Evolutionary conservation across 2,329 filamentous ascomycete species (phyloP).

Genomic region (Pseudogymnoascus verrucosus): DNA sequence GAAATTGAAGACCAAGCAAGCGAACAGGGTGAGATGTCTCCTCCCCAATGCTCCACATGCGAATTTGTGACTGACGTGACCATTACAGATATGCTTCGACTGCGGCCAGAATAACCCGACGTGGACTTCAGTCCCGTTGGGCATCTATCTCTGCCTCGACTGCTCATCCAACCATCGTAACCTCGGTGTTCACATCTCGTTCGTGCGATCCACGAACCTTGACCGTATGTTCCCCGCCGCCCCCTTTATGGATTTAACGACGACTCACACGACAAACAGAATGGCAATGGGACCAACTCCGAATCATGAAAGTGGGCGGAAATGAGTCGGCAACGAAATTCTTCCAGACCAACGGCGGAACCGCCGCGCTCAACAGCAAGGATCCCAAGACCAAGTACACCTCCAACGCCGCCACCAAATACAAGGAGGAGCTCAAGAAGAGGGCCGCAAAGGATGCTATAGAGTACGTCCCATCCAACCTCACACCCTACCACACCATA

Average conservation of each 20-base stretch:
- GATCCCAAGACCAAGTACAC: conserved; percentile 96
- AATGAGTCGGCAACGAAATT: conserved; percentile 98
- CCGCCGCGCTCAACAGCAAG: conserved; percentile 89
- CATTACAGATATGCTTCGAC: conserved; percentile 83
- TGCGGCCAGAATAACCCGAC: conserved; percentile 96
- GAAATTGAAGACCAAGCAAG: conserved; percentile 88
- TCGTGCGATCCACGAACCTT: conserved; percentile 95
- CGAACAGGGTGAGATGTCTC: conserved; percentile 68
- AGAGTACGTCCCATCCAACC: conserved; percentile 51
- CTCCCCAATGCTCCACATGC: conserved; percentile 12
- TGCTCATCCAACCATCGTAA: conserved; percentile 97
- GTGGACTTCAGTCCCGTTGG: conserved; percentile 95
- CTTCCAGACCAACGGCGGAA: conserved; percentile 94
- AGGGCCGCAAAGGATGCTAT: conserved; percentile 74
- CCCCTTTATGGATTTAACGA: conserved; percentile 4
- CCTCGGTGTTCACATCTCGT: conserved; percentile 96
- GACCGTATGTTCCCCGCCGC: conserved; percentile 63
- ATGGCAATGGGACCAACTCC: conserved; percentile 99
- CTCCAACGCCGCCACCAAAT: conserved; percentile 86
- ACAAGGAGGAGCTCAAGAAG: conserved; percentile 92
- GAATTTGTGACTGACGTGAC: conserved; percentile 7
- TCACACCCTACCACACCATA: background rate
- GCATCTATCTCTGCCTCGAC: conserved; percentile 96
- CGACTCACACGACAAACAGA: conserved; percentile 40
- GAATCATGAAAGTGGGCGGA: conserved; percentile 95